Evolutionary conservation across 768 basidiomycete genomes (phyloP).

Genomic region (Leucocoprinus leucothites): DNA sequence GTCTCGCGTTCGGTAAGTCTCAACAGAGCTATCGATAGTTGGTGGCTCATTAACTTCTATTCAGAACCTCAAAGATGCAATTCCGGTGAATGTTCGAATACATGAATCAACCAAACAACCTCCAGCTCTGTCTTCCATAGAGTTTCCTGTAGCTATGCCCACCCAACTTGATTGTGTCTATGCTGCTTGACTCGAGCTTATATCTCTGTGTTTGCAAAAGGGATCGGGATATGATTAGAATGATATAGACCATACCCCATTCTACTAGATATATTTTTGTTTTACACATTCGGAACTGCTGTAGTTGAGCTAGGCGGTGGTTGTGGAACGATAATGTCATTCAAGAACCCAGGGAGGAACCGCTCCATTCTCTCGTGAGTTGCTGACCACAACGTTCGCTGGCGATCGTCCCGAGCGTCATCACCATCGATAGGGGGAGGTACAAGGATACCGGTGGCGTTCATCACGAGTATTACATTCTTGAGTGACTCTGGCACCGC

Average conservation of each 20-base stretch:
- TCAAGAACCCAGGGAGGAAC: conserved; percentile 89
- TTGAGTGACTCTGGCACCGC: conserved; percentile 96
- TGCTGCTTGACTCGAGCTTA: too few species aligned
- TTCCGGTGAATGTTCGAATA: conserved; percentile 8
- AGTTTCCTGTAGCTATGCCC: too few species aligned
- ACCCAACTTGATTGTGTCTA: too few species aligned
- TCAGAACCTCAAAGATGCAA: conserved; percentile 61
- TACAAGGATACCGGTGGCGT: conserved; percentile 79
- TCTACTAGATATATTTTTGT: not conserved
- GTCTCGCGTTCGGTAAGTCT: conserved; percentile 48
- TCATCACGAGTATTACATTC: conserved; percentile 95
- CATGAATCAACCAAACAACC: too few species aligned
- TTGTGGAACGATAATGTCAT: conserved; percentile 54
- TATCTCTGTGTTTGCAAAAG: not conserved
- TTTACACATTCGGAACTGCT: conserved; percentile 13
- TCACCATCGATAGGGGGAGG: conserved; percentile 44
- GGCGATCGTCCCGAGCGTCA: conserved; percentile 53
- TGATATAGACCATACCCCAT: not conserved
- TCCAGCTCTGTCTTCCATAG: too few species aligned
- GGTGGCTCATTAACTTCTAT: not conserved
- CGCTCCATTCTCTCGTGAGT: conserved; percentile 86
- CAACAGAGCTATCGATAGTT: too few species aligned
- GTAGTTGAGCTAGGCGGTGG: conserved; percentile 3
- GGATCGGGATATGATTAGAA: not conserved
- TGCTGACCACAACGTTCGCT: conserved; percentile 75